Percentiles rank a stretch among this genome's conserved stretches.
phyloP scores from a whole-genome alignment of 2,329 filamentous ascomycete species.

The Paecilomyces sp. region DNA sequence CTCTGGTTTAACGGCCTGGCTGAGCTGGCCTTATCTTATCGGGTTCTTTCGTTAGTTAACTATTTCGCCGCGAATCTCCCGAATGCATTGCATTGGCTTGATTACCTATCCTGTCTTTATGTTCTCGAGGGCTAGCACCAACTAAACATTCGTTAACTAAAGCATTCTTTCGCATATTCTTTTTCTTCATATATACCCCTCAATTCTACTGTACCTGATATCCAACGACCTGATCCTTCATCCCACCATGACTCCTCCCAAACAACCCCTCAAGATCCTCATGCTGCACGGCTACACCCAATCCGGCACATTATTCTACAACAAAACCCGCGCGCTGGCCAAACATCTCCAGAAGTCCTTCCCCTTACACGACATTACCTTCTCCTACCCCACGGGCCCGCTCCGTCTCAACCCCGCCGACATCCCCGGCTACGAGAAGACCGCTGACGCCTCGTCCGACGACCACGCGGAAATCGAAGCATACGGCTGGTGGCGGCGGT shows the following conservation, averaged over 20 bases:
- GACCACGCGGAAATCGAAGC: slow-evolving; percentile 46
- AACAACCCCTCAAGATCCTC: slow-evolving; percentile 53
- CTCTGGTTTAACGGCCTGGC: no score
- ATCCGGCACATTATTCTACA: slow-evolving; percentile 74
- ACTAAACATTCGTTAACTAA: neutral
- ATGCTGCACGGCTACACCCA: slow-evolving; percentile 90
- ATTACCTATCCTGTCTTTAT: neutral
- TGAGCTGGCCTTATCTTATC: slow-evolving; percentile 7
- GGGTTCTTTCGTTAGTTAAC: neutral
- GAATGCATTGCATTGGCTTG: neutral
- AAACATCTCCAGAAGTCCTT: slow-evolving; percentile 74
- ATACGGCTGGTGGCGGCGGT: slow-evolving; percentile 75
- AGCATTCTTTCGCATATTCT: neutral
- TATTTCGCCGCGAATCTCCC: neutral
- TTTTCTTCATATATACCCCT: neutral
- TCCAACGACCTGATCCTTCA: neutral
- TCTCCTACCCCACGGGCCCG: slow-evolving; percentile 65
- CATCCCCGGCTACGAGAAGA: slow-evolving; percentile 56
- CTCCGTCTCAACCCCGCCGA: slow-evolving; percentile 56
- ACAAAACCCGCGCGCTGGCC: slow-evolving; percentile 80
- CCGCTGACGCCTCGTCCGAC: slow-evolving; percentile 28
- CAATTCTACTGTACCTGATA: no score
- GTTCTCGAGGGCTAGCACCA: no score
- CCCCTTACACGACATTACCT: slow-evolving; percentile 49
- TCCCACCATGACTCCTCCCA: slow-evolving; percentile 1